Percentiles rank a stretch among this genome's conserved stretches.
Conservation (phyloP, 495 filamentous ascomycete genomes). For the Penicillium bialowiezense region DNA sequence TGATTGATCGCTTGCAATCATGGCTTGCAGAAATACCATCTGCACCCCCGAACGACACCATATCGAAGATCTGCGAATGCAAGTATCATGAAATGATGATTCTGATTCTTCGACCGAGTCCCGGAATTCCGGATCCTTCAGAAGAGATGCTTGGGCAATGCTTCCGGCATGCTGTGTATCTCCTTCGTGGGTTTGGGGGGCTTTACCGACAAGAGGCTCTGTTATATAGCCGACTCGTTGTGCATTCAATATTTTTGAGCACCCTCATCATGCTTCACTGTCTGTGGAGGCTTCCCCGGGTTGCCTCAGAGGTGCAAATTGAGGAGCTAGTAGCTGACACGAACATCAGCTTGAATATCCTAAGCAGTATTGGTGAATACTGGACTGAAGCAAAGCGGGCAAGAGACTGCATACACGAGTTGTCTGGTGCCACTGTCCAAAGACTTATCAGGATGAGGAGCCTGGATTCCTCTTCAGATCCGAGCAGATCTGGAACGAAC, state of each 20-base stretch:
- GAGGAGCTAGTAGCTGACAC: slow-evolving; percentile 37
- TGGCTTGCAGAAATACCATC: slow-evolving; percentile 33
- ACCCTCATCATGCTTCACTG: slow-evolving; percentile 43
- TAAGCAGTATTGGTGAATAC: slow-evolving; percentile 47
- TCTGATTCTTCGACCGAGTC: slow-evolving; percentile 40
- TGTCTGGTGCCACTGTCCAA: slow-evolving; percentile 37
- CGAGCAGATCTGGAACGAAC: background rate
- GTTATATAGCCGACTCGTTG: slow-evolving; percentile 37
- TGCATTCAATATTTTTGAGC: slow-evolving; percentile 41
- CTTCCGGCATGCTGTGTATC: slow-evolving; percentile 34
- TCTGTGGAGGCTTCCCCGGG: slow-evolving; percentile 36
- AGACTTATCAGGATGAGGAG: slow-evolving; percentile 31
- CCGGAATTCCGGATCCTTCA: slow-evolving; percentile 39
- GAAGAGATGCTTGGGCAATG: slow-evolving; percentile 31
- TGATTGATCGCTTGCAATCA: slow-evolving; percentile 29
- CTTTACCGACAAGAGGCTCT: slow-evolving; percentile 35
- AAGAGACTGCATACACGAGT: slow-evolving; percentile 41
- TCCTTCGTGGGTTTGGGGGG: slow-evolving; percentile 32
- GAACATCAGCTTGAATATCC: slow-evolving; percentile 37
- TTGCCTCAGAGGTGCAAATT: slow-evolving; percentile 33
- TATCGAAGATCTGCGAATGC: slow-evolving; percentile 27
- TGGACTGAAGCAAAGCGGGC: slow-evolving; percentile 44
- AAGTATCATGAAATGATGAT: slow-evolving; percentile 47
- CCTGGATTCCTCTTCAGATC: slow-evolving; percentile 5
- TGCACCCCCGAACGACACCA: slow-evolving; percentile 11